These are phyloP conservation scores for Aspergillus heteromorphus DNA, from an alignment of 495 filamentous ascomycete genomes.

Conservation along the genomic window DNA sequence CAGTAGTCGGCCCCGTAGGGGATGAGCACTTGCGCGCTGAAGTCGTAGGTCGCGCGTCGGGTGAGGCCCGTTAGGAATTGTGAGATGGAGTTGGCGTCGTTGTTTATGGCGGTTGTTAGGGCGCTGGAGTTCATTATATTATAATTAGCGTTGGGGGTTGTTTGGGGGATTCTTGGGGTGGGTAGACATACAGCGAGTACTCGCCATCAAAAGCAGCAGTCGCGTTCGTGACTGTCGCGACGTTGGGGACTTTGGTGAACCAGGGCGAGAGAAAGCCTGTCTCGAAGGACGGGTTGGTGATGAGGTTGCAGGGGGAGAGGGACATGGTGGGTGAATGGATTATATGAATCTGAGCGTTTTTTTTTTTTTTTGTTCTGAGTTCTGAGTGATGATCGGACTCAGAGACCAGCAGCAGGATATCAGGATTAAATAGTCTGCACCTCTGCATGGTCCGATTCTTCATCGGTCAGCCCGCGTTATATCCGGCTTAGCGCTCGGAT, in stretches of 20 bases:
- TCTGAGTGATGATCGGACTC: too few species aligned
- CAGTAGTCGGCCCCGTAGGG: conserved; percentile 17
- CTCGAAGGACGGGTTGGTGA: conserved; percentile 24
- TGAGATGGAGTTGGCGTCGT: conserved; percentile 20
- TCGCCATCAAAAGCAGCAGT: conserved; percentile 16
- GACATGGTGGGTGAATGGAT: conserved; percentile 17
- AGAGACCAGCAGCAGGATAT: too few species aligned
- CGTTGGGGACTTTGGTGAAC: conserved; percentile 17
- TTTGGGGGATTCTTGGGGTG: not conserved
- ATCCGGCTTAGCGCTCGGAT: too few species aligned
- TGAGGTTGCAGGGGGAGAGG: conserved; percentile 19
- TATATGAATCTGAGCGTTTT: too few species aligned
- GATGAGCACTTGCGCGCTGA: conserved; percentile 13
- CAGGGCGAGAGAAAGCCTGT: conserved; percentile 20
- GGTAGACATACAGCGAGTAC: conserved; percentile 19
- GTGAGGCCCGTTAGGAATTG: conserved; percentile 13
- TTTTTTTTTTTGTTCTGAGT: too few species aligned
- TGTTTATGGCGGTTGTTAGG: conserved; percentile 20
- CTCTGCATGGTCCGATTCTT: too few species aligned
- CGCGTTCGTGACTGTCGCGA: conserved; percentile 18
- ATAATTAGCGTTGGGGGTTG: not conserved
- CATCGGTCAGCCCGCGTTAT: too few species aligned
- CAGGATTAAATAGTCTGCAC: too few species aligned
- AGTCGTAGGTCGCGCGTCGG: conserved; percentile 11
- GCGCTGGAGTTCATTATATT: conserved; percentile 13